Evolutionary conservation across 2,329 filamentous ascomycete species (phyloP), one percentile per base, ranked within the genome.

Genomic region (Fusarium scirpi): DNA sequence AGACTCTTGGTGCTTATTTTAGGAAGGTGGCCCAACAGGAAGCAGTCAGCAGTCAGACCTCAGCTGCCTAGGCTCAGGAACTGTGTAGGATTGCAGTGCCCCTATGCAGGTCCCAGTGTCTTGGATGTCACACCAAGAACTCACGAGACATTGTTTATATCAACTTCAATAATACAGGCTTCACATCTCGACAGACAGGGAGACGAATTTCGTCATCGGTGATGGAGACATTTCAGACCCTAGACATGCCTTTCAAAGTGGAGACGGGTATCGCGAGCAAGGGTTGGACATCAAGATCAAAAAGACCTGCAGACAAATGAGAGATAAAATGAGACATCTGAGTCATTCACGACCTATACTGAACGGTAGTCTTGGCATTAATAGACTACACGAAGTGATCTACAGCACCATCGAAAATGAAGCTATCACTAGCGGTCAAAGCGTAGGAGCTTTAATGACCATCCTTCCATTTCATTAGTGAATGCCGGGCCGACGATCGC

Each of bases 351-450:
- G 3, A 12, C 7, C 8, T n/a, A 38, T 16, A 18, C 16, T 22
- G 9, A 22, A 43, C 20, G 41, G 38, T 15, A 6, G 20, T 18
- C 32, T 16, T 41, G 49, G n/a, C 20, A 25, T 15, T 53, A 10
- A 12, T 29, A 53, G 1, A 53, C 32, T 29, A 43, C 49, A 41
- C 34, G 34, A 43, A 53, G n/a, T 16, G 49, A 53, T 43, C 49
- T 53, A 12, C 49, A 53, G 10, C 24, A 25, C 49, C 25, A 43
- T 58, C 18, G 27, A 30, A 34, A 51, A 16, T 29, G 16, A 15
- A 51, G 40, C 38, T 51, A 22, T 41, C 60, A 18, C 16, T 13
- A 65, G 22, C 38, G 61, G 60, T 58, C 62, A 64, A 48, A 64
- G 60, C 62, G 62, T 43, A 38, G 20, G 15, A 44, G 41, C 41